phyloP scores from a whole-genome alignment of 345 rosid species.

The Bretschneidera sinensis region DNA sequence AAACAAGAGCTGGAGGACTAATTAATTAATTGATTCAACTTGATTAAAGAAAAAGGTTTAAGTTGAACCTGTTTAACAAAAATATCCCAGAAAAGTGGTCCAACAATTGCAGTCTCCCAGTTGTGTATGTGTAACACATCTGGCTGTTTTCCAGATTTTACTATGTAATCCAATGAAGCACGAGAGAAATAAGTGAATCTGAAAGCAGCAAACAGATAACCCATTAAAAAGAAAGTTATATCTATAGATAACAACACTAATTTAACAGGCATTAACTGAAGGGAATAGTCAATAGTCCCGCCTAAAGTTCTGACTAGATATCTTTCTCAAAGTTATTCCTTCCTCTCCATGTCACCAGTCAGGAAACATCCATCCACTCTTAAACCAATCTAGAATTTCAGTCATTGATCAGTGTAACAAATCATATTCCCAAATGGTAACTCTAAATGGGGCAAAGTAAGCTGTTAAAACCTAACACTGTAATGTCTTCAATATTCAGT shows the following conservation, averaged over 20 bases:
- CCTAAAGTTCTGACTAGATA: no score
- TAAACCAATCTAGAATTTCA: not conserved
- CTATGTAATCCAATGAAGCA: slow-evolving; percentile 75
- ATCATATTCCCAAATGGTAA: not conserved
- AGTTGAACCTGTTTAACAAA: slow-evolving; percentile 61
- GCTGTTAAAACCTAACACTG: not conserved
- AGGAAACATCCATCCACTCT: not conserved
- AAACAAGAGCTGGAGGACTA: not conserved
- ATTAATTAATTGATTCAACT: no score
- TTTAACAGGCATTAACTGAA: not conserved
- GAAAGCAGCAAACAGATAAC: slow-evolving; percentile 20
- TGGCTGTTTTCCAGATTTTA: slow-evolving; percentile 79
- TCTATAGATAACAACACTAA: slow-evolving; percentile 1
- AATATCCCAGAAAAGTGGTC: slow-evolving; percentile 89
- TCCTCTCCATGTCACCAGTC: no score
- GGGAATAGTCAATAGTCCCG: not conserved
- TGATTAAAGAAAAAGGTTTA: not conserved
- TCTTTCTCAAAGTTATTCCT: not conserved
- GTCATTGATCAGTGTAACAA: not conserved
- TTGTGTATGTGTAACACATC: slow-evolving; percentile 83
- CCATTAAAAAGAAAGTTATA: slow-evolving; percentile 7
- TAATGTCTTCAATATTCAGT: not conserved
- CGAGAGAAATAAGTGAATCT: slow-evolving; percentile 87
- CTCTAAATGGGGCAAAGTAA: not conserved
- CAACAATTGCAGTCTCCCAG: slow-evolving; percentile 84